A percentile compares a stretch with the other conserved stretches of the same genome.
Conservation (phyloP, 148 eudicot species). For the Rhododendron molle region DNA sequence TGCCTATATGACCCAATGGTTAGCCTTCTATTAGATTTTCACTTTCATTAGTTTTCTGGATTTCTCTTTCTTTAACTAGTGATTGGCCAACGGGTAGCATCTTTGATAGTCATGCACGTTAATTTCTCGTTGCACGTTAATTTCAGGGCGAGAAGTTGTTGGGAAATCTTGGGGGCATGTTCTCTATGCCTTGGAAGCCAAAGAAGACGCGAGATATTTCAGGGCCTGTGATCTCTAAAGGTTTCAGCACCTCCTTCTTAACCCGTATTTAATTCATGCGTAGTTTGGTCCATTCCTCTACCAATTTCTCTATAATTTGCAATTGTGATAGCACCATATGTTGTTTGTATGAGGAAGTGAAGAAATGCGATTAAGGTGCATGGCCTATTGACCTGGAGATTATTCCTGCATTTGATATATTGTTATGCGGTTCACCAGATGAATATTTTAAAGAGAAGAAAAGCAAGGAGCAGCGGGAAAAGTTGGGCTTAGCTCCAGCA, state of each 20-base stretch:
- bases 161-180: conserved; percentile 90
- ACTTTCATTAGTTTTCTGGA: not conserved
- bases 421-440: conserved; percentile 13
- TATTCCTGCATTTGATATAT: not conserved
- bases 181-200: conserved; percentile 89
- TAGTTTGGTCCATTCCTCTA: not conserved
- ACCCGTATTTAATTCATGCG: not conserved
- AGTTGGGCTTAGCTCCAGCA: conserved; percentile 42
- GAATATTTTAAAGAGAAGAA: conserved; percentile 33
- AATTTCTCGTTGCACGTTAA: conserved; percentile 4
- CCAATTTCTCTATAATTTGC: not conserved
- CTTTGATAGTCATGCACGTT: not conserved
- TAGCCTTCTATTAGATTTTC: not conserved
- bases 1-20: not conserved
- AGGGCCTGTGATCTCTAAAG: conserved; percentile 57
- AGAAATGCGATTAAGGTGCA: not conserved
- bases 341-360: not conserved
- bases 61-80: not conserved
- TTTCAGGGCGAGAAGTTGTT: conserved; percentile 81
- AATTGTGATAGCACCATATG: not conserved
- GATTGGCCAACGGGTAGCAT: not conserved
- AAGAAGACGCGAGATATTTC: conserved; percentile 55
- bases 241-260: conserved; percentile 20
- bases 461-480: conserved; percentile 56
- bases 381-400: not conserved